A percentile compares a stretch with the other conserved stretches of the same genome.
Evolutionary conservation across 1,139 yeast genomes (phyloP).

Genomic region (Magnusiomyces tetraspermus): DNA sequence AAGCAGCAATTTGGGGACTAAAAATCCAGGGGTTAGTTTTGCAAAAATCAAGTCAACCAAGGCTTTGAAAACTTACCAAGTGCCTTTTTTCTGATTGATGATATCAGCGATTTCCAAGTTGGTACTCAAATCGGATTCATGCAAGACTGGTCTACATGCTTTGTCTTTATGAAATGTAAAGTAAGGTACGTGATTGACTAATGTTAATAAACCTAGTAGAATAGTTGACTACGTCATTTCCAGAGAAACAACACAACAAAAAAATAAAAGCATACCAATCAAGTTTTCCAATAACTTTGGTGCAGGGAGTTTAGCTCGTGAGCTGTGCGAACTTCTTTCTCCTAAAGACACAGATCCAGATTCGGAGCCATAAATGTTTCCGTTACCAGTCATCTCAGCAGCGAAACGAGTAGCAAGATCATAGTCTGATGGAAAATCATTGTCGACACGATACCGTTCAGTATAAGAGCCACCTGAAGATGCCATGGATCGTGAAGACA

Average conservation of each 20-base stretch:
- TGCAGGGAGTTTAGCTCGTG: not conserved
- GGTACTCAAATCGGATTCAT: constrained; percentile 81
- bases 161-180: constrained; percentile 40
- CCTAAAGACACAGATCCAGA: not conserved
- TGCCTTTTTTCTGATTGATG: constrained; percentile 86
- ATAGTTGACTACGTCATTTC: too few species aligned
- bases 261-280: not conserved
- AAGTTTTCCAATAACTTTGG: not conserved
- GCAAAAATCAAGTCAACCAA: not conserved
- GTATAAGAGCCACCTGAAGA: constrained; percentile 27
- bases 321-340: not conserved
- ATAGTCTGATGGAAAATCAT: constrained; percentile 17
- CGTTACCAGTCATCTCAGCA: too few species aligned
- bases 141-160: constrained; percentile 77
- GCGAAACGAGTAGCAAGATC: not conserved
- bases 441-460: constrained; percentile 33
- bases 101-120: constrained; percentile 90
- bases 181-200: too few species aligned
- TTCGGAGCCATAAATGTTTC: not conserved
- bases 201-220: too few species aligned
- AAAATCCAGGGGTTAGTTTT: not conserved
- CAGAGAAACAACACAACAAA: too few species aligned
- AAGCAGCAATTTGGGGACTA: constrained; percentile 86
- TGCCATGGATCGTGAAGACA: not conserved
- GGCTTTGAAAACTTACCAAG: constrained; percentile 33